Evolutionary conservation across 1,284 basidiomycete species (phyloP).

Genomic region (Sporisorium iseilematis-ciliati): DNA sequence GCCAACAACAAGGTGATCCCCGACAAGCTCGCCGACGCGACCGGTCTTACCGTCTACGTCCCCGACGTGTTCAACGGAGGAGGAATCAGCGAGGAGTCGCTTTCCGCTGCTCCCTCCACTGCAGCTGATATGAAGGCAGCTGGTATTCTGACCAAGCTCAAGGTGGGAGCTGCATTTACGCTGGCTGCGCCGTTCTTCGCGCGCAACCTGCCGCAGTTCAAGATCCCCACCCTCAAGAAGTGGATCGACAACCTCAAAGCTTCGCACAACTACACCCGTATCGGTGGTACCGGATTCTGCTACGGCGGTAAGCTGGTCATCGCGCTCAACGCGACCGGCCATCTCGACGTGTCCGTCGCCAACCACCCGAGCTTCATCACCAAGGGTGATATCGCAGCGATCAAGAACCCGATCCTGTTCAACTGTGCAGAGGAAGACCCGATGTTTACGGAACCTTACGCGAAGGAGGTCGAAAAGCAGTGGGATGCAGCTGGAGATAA

Average conservation of each 20-base stretch:
- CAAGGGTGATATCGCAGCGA: conserved; percentile 59
- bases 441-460: conserved; percentile 71
- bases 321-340: conserved; percentile 54
- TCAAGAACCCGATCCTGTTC: conserved; percentile 75
- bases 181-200: conserved; percentile 37
- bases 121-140: conserved; percentile 26
- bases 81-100: conserved; percentile 16
- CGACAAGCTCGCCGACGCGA: conserved; percentile 74
- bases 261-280: conserved; percentile 74
- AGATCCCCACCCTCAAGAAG: conserved; percentile 21
- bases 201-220: conserved; percentile 28
- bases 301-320: conserved; percentile 73
- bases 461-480: conserved; percentile 72
- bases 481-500: conserved; percentile 71
- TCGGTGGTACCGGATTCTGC: conserved; percentile 79
- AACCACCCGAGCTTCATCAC: conserved; percentile 74
- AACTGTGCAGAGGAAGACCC: conserved; percentile 76
- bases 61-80: conserved; percentile 61
- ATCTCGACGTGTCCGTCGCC: conserved; percentile 74
- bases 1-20: conserved; percentile 75
- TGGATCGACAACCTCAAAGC: conserved; percentile 69
- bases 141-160: conserved; percentile 39
- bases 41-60: conserved; percentile 77
- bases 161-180: conserved; percentile 14
- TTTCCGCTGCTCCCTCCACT: conserved; percentile 32